Evolutionary conservation across 495 filamentous ascomycete species (phyloP).

Genomic region (Collariella sp.): DNA sequence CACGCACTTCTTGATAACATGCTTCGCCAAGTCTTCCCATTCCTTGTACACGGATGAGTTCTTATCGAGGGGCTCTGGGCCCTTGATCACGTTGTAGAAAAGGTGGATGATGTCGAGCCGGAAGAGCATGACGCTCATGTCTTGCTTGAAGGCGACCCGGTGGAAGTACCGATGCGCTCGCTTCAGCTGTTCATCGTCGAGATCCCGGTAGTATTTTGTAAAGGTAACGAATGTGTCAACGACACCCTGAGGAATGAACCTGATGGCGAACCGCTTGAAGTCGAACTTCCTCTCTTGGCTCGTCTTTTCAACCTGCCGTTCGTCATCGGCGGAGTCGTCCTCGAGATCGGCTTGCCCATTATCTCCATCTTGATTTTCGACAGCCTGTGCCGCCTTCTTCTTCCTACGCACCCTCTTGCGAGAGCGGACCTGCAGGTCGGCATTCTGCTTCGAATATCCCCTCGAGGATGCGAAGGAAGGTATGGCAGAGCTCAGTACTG

Average conservation of each 20-base stretch:
- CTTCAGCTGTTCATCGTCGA: slow-evolving; percentile 77
- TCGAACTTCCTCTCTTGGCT: slow-evolving; percentile 87
- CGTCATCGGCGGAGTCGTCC: slow-evolving; percentile 67
- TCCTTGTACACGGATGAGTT: slow-evolving; percentile 61
- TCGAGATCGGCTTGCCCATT: slow-evolving; percentile 41
- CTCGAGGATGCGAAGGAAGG: slow-evolving; percentile 87
- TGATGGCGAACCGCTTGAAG: slow-evolving; percentile 71
- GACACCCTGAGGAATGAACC: slow-evolving; percentile 74
- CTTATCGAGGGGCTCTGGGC: slow-evolving; percentile 67
- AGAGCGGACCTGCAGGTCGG: slow-evolving; percentile 84
- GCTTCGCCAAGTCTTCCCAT: slow-evolving; percentile 83
- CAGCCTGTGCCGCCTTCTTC: slow-evolving; percentile 49
- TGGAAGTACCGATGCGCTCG: slow-evolving; percentile 93
- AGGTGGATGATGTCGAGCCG: slow-evolving; percentile 83
- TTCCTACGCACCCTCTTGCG: slow-evolving; percentile 58
- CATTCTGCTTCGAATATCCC: slow-evolving; percentile 89
- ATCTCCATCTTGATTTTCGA: slow-evolving; percentile 12
- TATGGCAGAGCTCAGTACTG: slow-evolving; percentile 81
- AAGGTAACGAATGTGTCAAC: slow-evolving; percentile 85
- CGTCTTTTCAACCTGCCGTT: slow-evolving; percentile 56
- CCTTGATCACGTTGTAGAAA: slow-evolving; percentile 88
- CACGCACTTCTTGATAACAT: slow-evolving; percentile 64
- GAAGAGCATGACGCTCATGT: slow-evolving; percentile 79
- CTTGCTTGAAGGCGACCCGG: slow-evolving; percentile 87
- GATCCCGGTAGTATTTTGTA: slow-evolving; percentile 69